Evolutionary conservation across 1,284 basidiomycete genomes (phyloP).

Genomic region (Kalmanozyma brasiliensis): DNA sequence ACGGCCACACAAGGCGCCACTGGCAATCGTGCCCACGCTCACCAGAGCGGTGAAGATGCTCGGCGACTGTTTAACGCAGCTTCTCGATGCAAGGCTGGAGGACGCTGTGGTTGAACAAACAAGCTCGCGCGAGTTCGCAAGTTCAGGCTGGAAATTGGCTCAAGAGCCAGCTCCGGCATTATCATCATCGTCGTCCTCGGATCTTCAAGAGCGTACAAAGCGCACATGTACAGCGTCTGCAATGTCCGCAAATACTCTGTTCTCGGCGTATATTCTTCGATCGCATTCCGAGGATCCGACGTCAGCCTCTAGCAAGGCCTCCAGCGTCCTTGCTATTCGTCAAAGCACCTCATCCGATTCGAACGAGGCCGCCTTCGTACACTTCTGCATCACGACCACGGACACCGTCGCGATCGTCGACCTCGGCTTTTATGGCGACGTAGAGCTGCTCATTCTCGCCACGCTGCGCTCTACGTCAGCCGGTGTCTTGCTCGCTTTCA

Average conservation of each 20-base stretch:
- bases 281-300: background rate
- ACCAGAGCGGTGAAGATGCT: constrained; percentile 19
- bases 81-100: constrained; percentile 18
- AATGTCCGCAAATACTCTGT: constrained; percentile 2
- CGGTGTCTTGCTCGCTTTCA: constrained; percentile 16
- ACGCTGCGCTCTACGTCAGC: constrained; percentile 1
- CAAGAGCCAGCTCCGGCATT: constrained; percentile 13
- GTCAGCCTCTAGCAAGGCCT: no score
- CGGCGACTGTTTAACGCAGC: constrained; percentile 5
- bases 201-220: background rate
- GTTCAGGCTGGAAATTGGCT: background rate
- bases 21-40: constrained; percentile 20
- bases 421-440: constrained; percentile 23
- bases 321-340: constrained; percentile 19
- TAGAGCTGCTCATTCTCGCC: constrained; percentile 31
- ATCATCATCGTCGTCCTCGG: constrained; percentile 13
- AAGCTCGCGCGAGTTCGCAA: background rate
- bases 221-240: constrained; percentile 13
- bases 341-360: background rate
- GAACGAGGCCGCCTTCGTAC: background rate
- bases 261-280: constrained; percentile 11
- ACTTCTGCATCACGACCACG: constrained; percentile 2
- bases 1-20: background rate
- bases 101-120: constrained; percentile 1
- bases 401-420: constrained; percentile 20